Percentiles rank a stretch among this genome's conserved stretches.
Evolutionary conservation across 1,284 basidiomycete species (phyloP).

Genomic region (Moniliella sp.): DNA sequence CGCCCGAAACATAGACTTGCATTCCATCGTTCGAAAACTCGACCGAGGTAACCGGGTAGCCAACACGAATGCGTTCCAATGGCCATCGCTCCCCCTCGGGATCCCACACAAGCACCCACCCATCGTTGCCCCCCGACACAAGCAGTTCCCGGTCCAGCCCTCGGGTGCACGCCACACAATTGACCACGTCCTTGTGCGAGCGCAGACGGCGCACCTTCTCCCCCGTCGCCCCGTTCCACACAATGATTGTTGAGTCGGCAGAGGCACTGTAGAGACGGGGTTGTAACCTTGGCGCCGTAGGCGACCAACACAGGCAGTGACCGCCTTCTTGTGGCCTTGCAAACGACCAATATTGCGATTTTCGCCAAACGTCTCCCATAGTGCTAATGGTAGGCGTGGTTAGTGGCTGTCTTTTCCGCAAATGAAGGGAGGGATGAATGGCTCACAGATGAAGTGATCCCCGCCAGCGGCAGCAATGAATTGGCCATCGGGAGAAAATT

Average conservation of each 20-base stretch:
- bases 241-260: slow-evolving; percentile 28
- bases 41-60: slow-evolving; percentile 30
- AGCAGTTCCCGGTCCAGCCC: slow-evolving; percentile 11
- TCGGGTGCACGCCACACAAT: slow-evolving; percentile 18
- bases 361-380: slow-evolving; percentile 28
- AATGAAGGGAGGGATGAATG: too few relatives aligned
- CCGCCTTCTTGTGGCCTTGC: slow-evolving; percentile 22
- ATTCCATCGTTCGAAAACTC: slow-evolving; percentile 26
- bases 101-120: slow-evolving; percentile 27
- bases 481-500: slow-evolving; percentile 21
- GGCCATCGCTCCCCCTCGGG: slow-evolving; percentile 12
- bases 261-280: slow-evolving; percentile 22
- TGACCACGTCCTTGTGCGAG: slow-evolving; percentile 25
- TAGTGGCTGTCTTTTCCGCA: too few relatives aligned
- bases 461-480: slow-evolving; percentile 19
- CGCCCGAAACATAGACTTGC: slow-evolving; percentile 27
- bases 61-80: slow-evolving; percentile 19
- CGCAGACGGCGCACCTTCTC: slow-evolving; percentile 22
- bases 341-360: slow-evolving; percentile 25
- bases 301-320: slow-evolving; percentile 21
- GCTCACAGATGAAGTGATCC: slow-evolving; percentile 20
- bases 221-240: slow-evolving; percentile 17
- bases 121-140: slow-evolving; percentile 27
- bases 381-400: slow-evolving; percentile 4
- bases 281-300: slow-evolving; percentile 4